Evolutionary conservation across 768 basidiomycete genomes (phyloP), one percentile per base, ranked within the genome.

Genomic region (Podaxis sp.): DNA sequence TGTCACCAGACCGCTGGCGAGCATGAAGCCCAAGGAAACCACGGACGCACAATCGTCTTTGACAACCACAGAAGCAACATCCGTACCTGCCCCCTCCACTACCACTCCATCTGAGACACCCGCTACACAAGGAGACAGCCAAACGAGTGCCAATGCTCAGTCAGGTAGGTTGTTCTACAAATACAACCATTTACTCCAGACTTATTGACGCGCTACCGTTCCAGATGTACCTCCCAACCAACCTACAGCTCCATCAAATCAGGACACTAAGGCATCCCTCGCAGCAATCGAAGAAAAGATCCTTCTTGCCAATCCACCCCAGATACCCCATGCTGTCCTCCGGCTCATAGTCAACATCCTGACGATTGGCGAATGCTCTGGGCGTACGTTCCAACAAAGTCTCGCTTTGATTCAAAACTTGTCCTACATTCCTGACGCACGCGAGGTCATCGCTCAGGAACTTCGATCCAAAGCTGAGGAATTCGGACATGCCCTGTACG

Each of bases 301-400:
- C 5, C 72, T 91, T 13, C 77, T 93, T 13, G 80, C 88, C 11
- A 85, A 82, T 57, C 87, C 92, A 17, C 97, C 97, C 12, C 87
- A 89, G 66, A 89, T 99, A 63, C 94, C 96, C 6, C 86, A 91
- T 56, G 73, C 86, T 3, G 88, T 91, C n/a, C 82, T 99, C 26
- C 88, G 92, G 40, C 84, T 95, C 40, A 94, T 99, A 64, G 95
- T 97, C 72, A 99, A 99, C 74, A 95, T 99, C 68, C 80, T 99
- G 65, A 98, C 97, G n/a, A 83, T 90, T 20, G 97, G 97, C 49
- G 97, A 99, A 78, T 99, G 96, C 71, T 95, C 95, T 24, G 92
- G 90, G 48, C 84, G 91, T 36, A 97, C 96, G n/a, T 99, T 99
- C 84, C 90, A 95, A 67, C 89, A 95, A 71, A 95, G 93, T 44